A percentile compares a stretch with the other conserved stretches of the same genome.
phyloP scores from a whole-genome alignment of 2,329 filamentous ascomycete species.

The Drechslerella coelobrocha region DNA sequence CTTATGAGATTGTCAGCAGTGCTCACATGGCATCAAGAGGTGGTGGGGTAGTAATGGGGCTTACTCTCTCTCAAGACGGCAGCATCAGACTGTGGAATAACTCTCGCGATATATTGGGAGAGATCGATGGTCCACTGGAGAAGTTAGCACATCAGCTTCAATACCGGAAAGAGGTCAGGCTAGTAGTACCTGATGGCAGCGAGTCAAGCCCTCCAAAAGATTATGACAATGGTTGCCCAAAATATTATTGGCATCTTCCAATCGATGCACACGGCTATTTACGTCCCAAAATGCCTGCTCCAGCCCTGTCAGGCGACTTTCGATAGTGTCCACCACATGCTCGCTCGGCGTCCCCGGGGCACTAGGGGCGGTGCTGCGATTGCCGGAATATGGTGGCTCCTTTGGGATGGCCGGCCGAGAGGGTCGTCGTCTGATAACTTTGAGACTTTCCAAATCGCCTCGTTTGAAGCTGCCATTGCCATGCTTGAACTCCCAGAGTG shows the following conservation, averaged over 20 bases:
- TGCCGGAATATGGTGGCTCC: constrained; percentile 78
- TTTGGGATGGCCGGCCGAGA: constrained; percentile 91
- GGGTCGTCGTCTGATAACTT: constrained; percentile 93
- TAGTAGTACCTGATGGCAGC: constrained; percentile 69
- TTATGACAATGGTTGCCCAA: constrained; percentile 82
- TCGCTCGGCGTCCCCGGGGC: constrained; percentile 82
- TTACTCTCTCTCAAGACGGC: constrained; percentile 81
- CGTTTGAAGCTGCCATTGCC: constrained; percentile 96
- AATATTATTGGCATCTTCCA: constrained; percentile 81
- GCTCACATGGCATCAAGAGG: constrained; percentile 50
- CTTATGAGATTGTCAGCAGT: constrained; percentile 56
- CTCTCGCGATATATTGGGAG: constrained; percentile 76
- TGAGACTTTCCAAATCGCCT: constrained; percentile 85
- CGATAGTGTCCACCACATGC: constrained; percentile 73
- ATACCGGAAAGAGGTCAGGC: constrained; percentile 7
- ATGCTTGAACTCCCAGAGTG: constrained; percentile 98
- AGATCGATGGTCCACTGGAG: constrained; percentile 57
- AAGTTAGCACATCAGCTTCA: constrained; percentile 28
- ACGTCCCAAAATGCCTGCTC: constrained; percentile 86
- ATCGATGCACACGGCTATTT: constrained; percentile 74
- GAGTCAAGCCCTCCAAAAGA: constrained; percentile 78
- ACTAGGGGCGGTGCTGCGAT: constrained; percentile 76
- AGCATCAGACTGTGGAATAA: constrained; percentile 79
- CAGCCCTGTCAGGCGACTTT: constrained; percentile 74
- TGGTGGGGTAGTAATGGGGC: constrained; percentile 56